phyloP scores from a whole-genome alignment of 805 yeast species.

The Torulaspora indica region DNA sequence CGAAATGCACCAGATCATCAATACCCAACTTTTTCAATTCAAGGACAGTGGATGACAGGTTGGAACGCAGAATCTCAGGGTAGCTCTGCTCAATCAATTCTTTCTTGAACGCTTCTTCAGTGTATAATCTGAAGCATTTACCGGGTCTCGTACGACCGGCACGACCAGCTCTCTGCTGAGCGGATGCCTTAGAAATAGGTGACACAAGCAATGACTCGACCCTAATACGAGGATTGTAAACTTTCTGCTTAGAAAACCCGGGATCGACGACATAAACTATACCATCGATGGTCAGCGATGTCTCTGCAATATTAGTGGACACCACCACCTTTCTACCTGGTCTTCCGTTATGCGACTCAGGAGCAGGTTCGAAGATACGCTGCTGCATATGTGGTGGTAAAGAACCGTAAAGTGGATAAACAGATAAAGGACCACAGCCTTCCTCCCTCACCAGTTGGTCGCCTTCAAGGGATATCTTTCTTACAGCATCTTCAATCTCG shows the following conservation, averaged over 20 bases:
- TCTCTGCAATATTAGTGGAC: slow-evolving; percentile 95
- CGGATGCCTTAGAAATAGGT: slow-evolving; percentile 94
- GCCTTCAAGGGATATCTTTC: slow-evolving; percentile 80
- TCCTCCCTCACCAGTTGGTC: slow-evolving; percentile 87
- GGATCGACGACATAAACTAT: slow-evolving; percentile 97
- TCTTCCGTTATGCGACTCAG: slow-evolving; percentile 66
- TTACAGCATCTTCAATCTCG: slow-evolving; percentile 94
- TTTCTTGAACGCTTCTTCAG: slow-evolving; percentile 93
- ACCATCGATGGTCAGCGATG: slow-evolving; percentile 96
- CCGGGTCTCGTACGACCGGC: slow-evolving; percentile 99
- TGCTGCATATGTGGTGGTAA: slow-evolving; percentile 95
- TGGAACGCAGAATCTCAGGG: slow-evolving; percentile 90
- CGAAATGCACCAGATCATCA: slow-evolving; percentile 95
- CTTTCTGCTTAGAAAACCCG: slow-evolving; percentile 94
- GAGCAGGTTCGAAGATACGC: slow-evolving; percentile 86
- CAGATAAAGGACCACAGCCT: slow-evolving; percentile 81
- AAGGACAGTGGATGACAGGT: slow-evolving; percentile 84
- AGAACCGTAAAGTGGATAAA: slow-evolving; percentile 93
- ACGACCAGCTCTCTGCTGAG: slow-evolving; percentile 99
- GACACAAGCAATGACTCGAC: slow-evolving; percentile 92
- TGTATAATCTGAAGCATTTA: slow-evolving; percentile 91
- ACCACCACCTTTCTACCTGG: slow-evolving; percentile 95
- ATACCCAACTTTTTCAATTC: slow-evolving; percentile 91
- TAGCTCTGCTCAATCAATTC: slow-evolving; percentile 93
- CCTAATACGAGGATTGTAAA: slow-evolving; percentile 91